These are phyloP conservation scores for Pyricularia pennisetigena DNA, from an alignment of 2,329 filamentous ascomycete genomes.

Conservation along the genomic window DNA sequence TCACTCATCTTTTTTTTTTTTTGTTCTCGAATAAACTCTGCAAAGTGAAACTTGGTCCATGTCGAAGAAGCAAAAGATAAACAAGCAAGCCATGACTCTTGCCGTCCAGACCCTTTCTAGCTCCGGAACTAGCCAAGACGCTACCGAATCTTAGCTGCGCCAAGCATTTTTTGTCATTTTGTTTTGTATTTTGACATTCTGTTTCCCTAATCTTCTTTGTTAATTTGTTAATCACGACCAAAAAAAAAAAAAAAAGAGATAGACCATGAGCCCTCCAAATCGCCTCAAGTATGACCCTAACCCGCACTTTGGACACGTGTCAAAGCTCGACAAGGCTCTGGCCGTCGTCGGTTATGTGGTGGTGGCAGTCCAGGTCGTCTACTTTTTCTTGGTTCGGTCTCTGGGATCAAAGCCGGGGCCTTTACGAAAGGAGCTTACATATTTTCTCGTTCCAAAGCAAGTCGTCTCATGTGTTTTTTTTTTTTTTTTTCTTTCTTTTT, in stretches of 20 bases:
- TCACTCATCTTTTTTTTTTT: neutral
- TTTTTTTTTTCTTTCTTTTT: neutral
- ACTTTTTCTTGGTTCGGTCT: neutral
- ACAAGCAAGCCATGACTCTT: neutral
- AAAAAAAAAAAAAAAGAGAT: neutral
- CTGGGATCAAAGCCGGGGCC: neutral
- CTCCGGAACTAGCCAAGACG: neutral
- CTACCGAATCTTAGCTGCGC: neutral
- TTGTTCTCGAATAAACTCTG: too few relatives aligned
- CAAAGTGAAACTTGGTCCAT: neutral
- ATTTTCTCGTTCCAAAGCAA: neutral
- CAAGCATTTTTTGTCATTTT: neutral
- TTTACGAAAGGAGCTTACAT: neutral
- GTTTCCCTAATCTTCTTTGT: neutral
- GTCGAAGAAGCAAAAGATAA: neutral
- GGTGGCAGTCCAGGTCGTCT: neutral
- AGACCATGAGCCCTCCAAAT: neutral
- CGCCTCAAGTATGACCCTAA: neutral
- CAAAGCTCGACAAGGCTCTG: neutral
- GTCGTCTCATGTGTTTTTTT: neutral
- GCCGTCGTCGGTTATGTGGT: neutral
- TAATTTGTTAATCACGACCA: neutral
- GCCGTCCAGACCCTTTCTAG: neutral
- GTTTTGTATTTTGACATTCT: neutral
- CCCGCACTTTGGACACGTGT: neutral